Evolutionary conservation across 441 rosid genomes (phyloP).

Genomic region (Iberis amara): DNA sequence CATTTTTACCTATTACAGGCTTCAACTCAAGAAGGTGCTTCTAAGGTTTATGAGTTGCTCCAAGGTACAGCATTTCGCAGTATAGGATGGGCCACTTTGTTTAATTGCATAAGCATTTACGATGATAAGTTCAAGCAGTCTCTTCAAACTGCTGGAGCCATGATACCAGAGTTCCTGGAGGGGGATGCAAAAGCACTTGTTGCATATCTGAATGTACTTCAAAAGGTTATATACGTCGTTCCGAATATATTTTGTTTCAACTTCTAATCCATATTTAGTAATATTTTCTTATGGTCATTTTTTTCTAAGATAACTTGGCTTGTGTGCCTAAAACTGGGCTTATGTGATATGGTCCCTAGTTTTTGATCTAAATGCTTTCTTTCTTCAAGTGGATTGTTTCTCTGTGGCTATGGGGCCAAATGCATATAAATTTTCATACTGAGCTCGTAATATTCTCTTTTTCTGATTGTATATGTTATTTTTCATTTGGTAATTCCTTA

Average conservation of each 20-base stretch:
- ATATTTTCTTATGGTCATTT: neutral
- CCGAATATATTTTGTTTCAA: constrained; percentile 9
- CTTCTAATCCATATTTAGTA: constrained; percentile 4
- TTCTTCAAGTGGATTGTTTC: no score
- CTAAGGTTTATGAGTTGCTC: constrained; percentile 86
- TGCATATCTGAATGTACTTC: constrained; percentile 92
- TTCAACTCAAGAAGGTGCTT: constrained; percentile 89
- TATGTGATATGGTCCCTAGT: neutral
- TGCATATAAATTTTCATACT: neutral
- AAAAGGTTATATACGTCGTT: constrained; percentile 56
- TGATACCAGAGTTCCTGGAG: constrained; percentile 88
- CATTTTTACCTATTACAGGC: constrained; percentile 47
- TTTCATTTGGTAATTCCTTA: no score
- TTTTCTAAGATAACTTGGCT: neutral
- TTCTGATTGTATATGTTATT: neutral
- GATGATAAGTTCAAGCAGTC: constrained; percentile 90
- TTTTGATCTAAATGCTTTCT: neutral
- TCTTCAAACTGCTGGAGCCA: constrained; percentile 76
- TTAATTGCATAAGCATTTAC: constrained; percentile 76
- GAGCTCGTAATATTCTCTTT: neutral
- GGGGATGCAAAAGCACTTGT: constrained; percentile 98
- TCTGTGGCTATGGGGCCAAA: no score
- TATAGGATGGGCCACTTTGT: constrained; percentile 91
- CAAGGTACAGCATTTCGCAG: constrained; percentile 84
- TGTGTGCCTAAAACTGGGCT: neutral